phyloP scores from a whole-genome alignment of 139 green algal species.

The Volvox reticuliferus region DNA sequence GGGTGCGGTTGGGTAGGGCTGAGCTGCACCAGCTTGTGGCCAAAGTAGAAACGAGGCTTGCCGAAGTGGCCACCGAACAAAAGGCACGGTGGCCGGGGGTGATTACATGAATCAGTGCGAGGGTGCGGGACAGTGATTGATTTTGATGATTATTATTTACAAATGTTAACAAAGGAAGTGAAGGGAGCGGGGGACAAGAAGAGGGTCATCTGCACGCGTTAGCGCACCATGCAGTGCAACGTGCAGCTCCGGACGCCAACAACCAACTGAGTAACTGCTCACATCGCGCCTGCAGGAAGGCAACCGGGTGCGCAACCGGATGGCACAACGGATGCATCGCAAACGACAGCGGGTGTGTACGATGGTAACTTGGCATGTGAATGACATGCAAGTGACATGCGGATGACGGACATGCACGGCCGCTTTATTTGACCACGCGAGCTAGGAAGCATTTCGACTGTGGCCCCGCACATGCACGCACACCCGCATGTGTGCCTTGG shows the following conservation, averaged over 20 bases:
- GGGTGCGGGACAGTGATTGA: too few relatives aligned
- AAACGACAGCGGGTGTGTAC: background rate
- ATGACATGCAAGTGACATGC: too few relatives aligned
- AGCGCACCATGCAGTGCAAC: too few relatives aligned
- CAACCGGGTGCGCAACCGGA: background rate
- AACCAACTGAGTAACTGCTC: background rate
- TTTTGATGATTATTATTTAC: background rate
- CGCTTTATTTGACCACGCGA: background rate
- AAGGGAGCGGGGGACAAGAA: too few relatives aligned
- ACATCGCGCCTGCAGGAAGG: background rate
- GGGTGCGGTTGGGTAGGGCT: background rate
- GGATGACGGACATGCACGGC: background rate
- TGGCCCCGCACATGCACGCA: too few relatives aligned
- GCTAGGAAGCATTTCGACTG: too few relatives aligned
- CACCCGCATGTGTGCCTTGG: background rate
- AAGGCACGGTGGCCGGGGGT: background rate
- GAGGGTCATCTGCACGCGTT: background rate
- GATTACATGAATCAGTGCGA: too few relatives aligned
- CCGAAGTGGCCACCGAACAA: background rate
- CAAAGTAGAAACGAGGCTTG: background rate
- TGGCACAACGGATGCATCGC: constrained; percentile 6
- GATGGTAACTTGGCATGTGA: background rate
- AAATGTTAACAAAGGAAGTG: background rate
- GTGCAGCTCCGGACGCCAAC: too few relatives aligned
- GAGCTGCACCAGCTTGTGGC: constrained; percentile 5